Percentiles rank a stretch among this genome's conserved stretches.
phyloP scores from a whole-genome alignment of 331 rosid genomes.

The Quercus phellos region DNA sequence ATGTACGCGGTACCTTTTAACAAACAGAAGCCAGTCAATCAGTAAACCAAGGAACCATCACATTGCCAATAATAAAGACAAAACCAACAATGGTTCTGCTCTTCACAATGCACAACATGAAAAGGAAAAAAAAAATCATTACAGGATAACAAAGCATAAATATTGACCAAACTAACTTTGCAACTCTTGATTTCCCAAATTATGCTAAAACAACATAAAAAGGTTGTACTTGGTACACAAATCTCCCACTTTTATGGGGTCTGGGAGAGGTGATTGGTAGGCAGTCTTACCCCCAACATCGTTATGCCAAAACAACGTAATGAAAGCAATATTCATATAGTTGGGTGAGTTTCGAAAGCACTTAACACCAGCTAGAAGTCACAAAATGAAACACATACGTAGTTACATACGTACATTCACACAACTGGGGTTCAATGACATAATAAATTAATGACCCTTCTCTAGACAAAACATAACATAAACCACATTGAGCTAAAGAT shows the following conservation, averaged over 20 bases:
- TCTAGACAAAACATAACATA: too few species aligned
- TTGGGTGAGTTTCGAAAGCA: not conserved
- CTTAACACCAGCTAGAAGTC: not conserved
- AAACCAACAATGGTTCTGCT: constrained; percentile 3
- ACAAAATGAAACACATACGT: not conserved
- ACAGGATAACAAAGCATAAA: not conserved
- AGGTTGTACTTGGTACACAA: too few species aligned
- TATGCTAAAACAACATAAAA: not conserved
- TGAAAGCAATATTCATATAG: not conserved
- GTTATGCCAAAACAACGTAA: not conserved
- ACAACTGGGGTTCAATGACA: too few species aligned
- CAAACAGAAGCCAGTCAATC: not conserved
- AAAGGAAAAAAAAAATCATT: not conserved
- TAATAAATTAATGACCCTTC: too few species aligned
- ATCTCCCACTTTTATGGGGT: too few species aligned
- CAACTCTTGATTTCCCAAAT: not conserved
- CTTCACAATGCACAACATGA: not conserved
- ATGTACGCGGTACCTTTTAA: constrained; percentile 64
- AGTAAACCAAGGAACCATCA: not conserved
- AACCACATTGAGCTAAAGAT: too few species aligned
- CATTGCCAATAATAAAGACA: not conserved
- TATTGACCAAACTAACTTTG: not conserved
- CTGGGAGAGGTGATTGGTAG: too few species aligned
- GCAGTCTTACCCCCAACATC: too few species aligned
- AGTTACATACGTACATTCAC: not conserved